Percentiles rank a stretch among this genome's conserved stretches.
These are phyloP conservation scores for Aspergillus mulundensis DNA, from an alignment of 495 filamentous ascomycete genomes.

Conservation along the genomic window DNA sequence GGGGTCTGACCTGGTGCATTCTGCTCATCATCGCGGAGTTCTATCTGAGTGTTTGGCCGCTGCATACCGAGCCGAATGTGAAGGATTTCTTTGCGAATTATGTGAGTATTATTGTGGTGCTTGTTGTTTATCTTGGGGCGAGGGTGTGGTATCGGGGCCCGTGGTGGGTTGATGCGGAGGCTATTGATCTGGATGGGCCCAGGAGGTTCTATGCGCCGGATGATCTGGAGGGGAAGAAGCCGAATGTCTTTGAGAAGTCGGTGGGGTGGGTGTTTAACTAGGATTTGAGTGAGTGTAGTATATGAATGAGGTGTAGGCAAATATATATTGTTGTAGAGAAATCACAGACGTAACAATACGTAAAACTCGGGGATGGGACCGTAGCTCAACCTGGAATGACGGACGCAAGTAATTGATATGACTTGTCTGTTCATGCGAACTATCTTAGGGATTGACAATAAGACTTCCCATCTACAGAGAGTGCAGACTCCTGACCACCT, in stretches of 20 bases:
- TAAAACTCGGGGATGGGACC: too few relatives aligned
- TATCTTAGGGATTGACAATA: too few relatives aligned
- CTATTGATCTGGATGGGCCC: slow-evolving; percentile 25
- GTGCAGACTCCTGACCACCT: too few relatives aligned
- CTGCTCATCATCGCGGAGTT: slow-evolving; percentile 26
- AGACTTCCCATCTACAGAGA: too few relatives aligned
- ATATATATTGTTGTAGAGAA: too few relatives aligned
- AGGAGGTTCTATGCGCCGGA: slow-evolving; percentile 19
- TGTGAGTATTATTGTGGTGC: slow-evolving; percentile 21
- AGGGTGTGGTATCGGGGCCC: slow-evolving; percentile 22
- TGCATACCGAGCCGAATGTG: slow-evolving; percentile 13
- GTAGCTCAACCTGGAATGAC: too few relatives aligned
- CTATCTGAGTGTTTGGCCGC: slow-evolving; percentile 26
- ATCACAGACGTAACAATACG: too few relatives aligned
- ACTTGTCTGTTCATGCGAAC: too few relatives aligned
- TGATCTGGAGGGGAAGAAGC: slow-evolving; percentile 15
- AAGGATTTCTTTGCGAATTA: slow-evolving; percentile 30
- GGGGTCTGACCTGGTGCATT: slow-evolving; percentile 25
- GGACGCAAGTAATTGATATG: too few relatives aligned
- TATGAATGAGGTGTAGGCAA: too few relatives aligned
- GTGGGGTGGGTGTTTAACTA: background rate
- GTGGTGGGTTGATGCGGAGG: slow-evolving; percentile 30
- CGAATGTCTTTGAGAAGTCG: background rate
- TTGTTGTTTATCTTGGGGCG: slow-evolving; percentile 21
- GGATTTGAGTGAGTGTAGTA: background rate